These are phyloP conservation scores for Knufia fluminis DNA, from an alignment of 2,329 filamentous ascomycete species.

Conservation along the genomic window DNA sequence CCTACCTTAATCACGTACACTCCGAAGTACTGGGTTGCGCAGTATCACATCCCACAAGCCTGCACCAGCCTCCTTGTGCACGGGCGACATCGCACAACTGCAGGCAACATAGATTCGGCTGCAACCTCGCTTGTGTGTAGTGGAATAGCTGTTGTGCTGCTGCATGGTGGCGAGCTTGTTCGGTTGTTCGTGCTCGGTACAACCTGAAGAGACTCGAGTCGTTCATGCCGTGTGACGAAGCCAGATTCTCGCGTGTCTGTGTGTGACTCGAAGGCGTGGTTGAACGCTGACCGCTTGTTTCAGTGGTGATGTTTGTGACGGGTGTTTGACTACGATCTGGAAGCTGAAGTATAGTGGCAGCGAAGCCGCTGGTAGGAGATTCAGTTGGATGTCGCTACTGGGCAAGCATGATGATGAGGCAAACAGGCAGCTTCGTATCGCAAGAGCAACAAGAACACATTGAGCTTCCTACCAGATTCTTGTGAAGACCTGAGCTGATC, in stretches of 20 bases:
- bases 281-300: conserved; percentile 3
- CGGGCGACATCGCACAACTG: neutral
- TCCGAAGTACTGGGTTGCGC: neutral
- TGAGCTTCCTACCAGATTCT: too few species aligned
- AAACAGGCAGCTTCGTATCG: too few species aligned
- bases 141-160: neutral
- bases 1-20: neutral
- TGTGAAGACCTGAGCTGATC: too few species aligned
- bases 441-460: too few species aligned
- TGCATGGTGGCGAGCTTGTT: neutral
- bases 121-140: neutral
- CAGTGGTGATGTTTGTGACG: neutral
- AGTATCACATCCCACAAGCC: neutral
- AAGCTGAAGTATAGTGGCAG: too few species aligned
- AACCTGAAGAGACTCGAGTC: neutral
- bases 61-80: neutral
- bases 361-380: too few species aligned
- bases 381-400: too few species aligned
- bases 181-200: neutral
- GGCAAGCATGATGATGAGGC: too few species aligned
- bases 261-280: conserved; percentile 4
- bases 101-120: neutral
- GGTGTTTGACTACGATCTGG: too few species aligned
- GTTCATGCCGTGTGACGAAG: neutral
- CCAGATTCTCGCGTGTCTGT: neutral